phyloP scores from a whole-genome alignment of 2,329 filamentous ascomycete genomes.

The Talaromyces sp. region DNA sequence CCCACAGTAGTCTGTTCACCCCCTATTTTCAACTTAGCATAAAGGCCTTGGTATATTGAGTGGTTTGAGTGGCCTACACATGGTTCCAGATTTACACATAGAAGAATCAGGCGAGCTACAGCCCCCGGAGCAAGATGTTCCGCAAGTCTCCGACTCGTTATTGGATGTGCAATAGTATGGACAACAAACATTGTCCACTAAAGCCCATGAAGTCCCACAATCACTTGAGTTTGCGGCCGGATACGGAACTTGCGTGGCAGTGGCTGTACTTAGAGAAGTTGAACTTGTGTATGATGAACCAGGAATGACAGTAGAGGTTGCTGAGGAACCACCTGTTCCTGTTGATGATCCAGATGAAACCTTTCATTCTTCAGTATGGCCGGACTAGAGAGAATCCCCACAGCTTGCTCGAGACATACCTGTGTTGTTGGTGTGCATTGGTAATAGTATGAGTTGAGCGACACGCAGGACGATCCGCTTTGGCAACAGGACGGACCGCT shows the following conservation, averaged over 20 bases:
- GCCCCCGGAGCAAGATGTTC: constrained; percentile 9
- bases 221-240: constrained; percentile 5
- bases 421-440: constrained; percentile 13
- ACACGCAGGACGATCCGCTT: background rate
- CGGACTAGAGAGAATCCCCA: background rate
- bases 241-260: constrained; percentile 11
- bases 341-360: background rate
- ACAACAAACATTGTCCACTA: constrained; percentile 14
- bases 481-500: constrained; percentile 5
- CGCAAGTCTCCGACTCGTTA: constrained; percentile 13
- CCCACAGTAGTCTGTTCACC: constrained; percentile 8
- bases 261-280: background rate
- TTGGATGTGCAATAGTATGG: constrained; percentile 15
- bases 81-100: constrained; percentile 14
- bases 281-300: constrained; percentile 7
- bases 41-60: background rate
- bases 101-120: constrained; percentile 11
- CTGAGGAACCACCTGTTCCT: background rate
- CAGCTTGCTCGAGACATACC: background rate
- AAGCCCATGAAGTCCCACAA: constrained; percentile 10
- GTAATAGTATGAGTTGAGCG: constrained; percentile 7
- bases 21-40: background rate
- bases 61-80: constrained; percentile 2
- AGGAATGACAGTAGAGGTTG: background rate
- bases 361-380: background rate